Conservation (phyloP, 257 asterid genomes). For the Lycium barbarum region DNA sequence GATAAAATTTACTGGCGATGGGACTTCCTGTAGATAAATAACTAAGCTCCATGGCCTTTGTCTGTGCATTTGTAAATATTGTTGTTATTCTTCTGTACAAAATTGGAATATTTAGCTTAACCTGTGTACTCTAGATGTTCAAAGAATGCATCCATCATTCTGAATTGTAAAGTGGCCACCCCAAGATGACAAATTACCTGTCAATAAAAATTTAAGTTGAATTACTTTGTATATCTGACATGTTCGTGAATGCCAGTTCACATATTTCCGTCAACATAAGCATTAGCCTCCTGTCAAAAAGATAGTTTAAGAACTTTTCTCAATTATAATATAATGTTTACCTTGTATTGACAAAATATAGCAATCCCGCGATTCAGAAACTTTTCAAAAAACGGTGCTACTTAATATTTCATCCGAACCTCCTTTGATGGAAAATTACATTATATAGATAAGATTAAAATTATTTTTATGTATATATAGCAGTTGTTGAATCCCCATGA, state of each 20-base stretch:
- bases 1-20: conserved; percentile 97
- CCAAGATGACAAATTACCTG: conserved; percentile 18
- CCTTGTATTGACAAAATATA: not conserved
- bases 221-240: not conserved
- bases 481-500: no score
- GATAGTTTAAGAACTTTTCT: no score
- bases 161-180: conserved; percentile 25
- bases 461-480: no score
- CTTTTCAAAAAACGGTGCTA: not conserved
- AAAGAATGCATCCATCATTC: not conserved
- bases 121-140: not conserved
- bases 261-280: not conserved
- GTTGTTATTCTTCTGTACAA: conserved; percentile 45
- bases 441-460: no score
- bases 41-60: conserved; percentile 44
- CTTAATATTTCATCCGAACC: not conserved
- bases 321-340: not conserved
- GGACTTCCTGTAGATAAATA: conserved; percentile 73
- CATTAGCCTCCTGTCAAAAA: not conserved
- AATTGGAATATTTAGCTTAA: conserved; percentile 24
- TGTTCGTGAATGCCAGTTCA: conserved; percentile 15
- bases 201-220: conserved; percentile 14
- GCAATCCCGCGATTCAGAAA: not conserved
- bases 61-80: conserved; percentile 58
- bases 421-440: no score